Evolutionary conservation across 2,329 filamentous ascomycete genomes (phyloP).

Genomic region (Plenodomus tracheiphilus): DNA sequence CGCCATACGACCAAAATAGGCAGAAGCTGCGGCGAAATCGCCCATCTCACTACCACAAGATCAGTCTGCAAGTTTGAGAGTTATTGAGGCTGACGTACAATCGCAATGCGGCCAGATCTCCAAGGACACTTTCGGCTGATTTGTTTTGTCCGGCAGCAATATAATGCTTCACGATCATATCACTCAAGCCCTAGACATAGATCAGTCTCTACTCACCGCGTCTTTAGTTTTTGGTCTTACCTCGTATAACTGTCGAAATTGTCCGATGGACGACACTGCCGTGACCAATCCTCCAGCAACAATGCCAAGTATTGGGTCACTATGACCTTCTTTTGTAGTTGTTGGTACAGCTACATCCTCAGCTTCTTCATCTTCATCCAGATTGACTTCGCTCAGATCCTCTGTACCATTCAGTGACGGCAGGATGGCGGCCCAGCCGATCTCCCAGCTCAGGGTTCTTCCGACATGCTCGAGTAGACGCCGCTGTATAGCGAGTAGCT

Average conservation of each 20-base stretch:
- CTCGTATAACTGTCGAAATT: slow-evolving; percentile 49
- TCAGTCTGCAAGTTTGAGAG: slow-evolving; percentile 5
- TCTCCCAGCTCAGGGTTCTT: slow-evolving; percentile 71
- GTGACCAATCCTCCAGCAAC: slow-evolving; percentile 33
- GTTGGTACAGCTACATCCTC: slow-evolving; percentile 11
- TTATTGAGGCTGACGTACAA: slow-evolving; percentile 49
- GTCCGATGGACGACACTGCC: slow-evolving; percentile 41
- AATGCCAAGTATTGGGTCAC: slow-evolving; percentile 31
- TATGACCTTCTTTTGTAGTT: slow-evolving; percentile 5
- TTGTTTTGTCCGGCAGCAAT: slow-evolving; percentile 77
- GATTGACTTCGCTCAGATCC: slow-evolving; percentile 43
- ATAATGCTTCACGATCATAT: slow-evolving; percentile 81
- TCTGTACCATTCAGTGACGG: slow-evolving; percentile 25
- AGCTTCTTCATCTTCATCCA: slow-evolving; percentile 31
- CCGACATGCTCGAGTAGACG: slow-evolving; percentile 78
- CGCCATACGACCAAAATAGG: slow-evolving; percentile 77
- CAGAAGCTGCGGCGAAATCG: slow-evolving; percentile 73
- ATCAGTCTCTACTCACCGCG: slow-evolving; percentile 20
- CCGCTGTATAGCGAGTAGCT: slow-evolving; percentile 78
- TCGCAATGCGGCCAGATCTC: slow-evolving; percentile 84
- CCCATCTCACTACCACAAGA: slow-evolving; percentile 55
- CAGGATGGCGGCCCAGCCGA: slow-evolving; percentile 66
- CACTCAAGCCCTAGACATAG: slow-evolving; percentile 77
- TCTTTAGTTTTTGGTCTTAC: slow-evolving; percentile 13
- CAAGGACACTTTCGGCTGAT: slow-evolving; percentile 75